Percentiles rank a stretch among this genome's conserved stretches.
phyloP scores from a whole-genome alignment of 1,284 basidiomycete genomes.

The Melampsora medusae region DNA sequence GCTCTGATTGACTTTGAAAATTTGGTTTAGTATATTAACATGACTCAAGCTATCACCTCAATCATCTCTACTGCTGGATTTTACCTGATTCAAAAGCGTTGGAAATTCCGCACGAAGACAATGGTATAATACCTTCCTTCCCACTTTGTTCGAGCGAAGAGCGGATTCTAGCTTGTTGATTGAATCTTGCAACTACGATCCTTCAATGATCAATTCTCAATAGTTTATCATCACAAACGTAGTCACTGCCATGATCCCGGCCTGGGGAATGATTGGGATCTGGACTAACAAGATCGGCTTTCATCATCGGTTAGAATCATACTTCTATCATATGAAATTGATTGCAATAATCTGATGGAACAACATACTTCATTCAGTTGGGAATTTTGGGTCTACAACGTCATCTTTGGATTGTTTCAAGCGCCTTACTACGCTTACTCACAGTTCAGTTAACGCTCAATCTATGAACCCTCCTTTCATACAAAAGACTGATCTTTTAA shows the following conservation, averaged over 20 bases:
- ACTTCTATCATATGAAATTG: background rate
- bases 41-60: constrained; percentile 44
- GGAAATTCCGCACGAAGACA: constrained; percentile 34
- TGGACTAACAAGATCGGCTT: constrained; percentile 27
- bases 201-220: background rate
- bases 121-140: constrained; percentile 18
- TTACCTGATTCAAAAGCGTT: constrained; percentile 39
- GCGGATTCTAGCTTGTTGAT: no score
- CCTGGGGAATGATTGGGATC: constrained; percentile 40
- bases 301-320: constrained; percentile 17
- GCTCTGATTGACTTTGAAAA: background rate
- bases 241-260: constrained; percentile 41
- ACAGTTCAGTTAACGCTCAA: constrained; percentile 23
- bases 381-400: constrained; percentile 44
- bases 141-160: background rate
- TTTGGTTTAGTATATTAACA: constrained; percentile 24
- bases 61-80: constrained; percentile 42
- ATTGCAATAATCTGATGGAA: background rate
- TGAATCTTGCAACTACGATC: background rate
- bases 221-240: constrained; percentile 41
- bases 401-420: constrained; percentile 43
- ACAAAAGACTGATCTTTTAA: background rate
- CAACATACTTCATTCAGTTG: background rate
- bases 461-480: background rate
- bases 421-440: constrained; percentile 44